A percentile compares a stretch with the other conserved stretches of the same genome.
Evolutionary conservation across 495 filamentous ascomycete genomes (phyloP).

Genomic region (Penicillium soppii): DNA sequence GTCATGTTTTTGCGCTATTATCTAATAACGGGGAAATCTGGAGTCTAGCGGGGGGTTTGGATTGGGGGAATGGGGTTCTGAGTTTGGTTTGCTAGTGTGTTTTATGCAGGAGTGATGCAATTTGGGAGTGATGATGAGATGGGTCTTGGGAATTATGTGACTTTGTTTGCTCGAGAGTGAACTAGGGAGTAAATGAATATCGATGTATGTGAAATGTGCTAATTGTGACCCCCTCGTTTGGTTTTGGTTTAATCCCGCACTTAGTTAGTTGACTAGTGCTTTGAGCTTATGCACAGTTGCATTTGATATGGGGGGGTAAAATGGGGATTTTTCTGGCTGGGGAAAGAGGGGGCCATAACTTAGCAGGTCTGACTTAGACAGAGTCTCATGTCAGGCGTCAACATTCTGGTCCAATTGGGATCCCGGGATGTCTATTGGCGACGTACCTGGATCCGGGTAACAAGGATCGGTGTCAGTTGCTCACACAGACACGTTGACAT

Average conservation of each 20-base stretch:
- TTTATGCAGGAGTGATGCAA: neutral
- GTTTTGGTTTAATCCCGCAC: neutral
- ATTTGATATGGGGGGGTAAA: neutral
- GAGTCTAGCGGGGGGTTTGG: neutral
- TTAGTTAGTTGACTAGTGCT: no score
- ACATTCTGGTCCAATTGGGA: slow-evolving; percentile 1
- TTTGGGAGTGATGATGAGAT: neutral
- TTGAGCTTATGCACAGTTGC: neutral
- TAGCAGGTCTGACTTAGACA: no score
- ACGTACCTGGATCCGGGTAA: neutral
- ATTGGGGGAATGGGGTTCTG: neutral
- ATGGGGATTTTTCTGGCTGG: no score
- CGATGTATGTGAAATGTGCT: neutral
- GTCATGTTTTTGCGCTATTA: slow-evolving; percentile 26
- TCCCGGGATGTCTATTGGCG: neutral
- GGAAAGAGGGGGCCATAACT: no score
- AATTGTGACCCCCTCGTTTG: no score
- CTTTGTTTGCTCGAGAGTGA: neutral
- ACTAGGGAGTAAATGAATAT: neutral
- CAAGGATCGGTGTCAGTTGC: neutral
- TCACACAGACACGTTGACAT: neutral
- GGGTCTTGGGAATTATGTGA: neutral
- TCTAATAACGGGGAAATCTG: slow-evolving; percentile 12
- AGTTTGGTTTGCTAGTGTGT: neutral
- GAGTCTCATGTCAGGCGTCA: neutral